Evolutionary conservation across 2,329 filamentous ascomycete genomes (phyloP).

Genomic region (Penicillium sp.): DNA sequence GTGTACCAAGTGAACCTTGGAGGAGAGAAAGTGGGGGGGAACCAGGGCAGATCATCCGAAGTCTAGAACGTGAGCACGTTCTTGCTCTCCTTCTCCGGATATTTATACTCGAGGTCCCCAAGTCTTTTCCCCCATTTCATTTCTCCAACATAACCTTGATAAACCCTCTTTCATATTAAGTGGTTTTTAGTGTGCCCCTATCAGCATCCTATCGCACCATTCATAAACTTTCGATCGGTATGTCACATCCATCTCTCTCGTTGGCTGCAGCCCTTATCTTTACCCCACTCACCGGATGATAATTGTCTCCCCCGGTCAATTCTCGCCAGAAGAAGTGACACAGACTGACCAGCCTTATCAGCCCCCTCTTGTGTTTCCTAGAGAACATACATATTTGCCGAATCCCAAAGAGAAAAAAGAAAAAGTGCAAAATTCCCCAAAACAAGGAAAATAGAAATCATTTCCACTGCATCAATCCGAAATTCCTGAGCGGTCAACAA

Average conservation of each 20-base stretch:
- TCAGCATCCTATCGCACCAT: neutral
- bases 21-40: neutral
- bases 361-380: constrained; percentile 7
- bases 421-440: neutral
- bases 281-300: neutral
- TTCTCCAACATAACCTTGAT: neutral
- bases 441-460: neutral
- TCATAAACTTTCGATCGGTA: neutral
- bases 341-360: constrained; percentile 19
- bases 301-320: neutral
- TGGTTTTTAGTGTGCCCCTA: neutral
- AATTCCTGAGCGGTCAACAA: constrained; percentile 3
- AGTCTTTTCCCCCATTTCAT: neutral
- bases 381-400: constrained; percentile 17
- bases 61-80: neutral
- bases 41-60: neutral
- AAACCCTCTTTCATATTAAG: neutral
- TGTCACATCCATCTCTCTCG: neutral
- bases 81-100: neutral
- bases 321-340: neutral
- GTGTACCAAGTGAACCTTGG: neutral
- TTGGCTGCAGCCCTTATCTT: neutral
- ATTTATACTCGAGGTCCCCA: neutral
- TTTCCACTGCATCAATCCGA: constrained; percentile 1
- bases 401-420: neutral